Percentiles rank a stretch among this genome's conserved stretches.
Evolutionary conservation across 169 alveolate species (phyloP).

Genomic region (Theileria orientalis): DNA sequence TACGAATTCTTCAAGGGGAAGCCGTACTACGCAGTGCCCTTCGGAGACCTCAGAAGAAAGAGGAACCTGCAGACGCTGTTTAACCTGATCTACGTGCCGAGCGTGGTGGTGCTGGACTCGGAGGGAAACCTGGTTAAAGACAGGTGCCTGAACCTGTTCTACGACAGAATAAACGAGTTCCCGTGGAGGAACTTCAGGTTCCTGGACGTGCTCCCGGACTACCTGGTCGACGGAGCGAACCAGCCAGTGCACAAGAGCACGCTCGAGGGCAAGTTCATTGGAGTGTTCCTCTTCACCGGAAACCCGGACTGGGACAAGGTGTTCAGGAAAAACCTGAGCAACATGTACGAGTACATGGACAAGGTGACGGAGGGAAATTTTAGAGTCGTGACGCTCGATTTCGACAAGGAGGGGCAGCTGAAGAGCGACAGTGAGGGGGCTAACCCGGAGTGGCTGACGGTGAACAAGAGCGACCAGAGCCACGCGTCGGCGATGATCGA

Average conservation of each 20-base stretch:
- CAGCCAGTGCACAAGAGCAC: constrained; percentile 37
- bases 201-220: constrained; percentile 54
- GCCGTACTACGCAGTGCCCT: constrained; percentile 67
- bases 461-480: constrained; percentile 36
- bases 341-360: constrained; percentile 30
- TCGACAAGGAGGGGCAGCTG: constrained; percentile 26
- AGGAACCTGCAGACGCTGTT: constrained; percentile 35
- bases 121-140: constrained; percentile 60
- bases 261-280: constrained; percentile 57
- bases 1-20: constrained; percentile 47
- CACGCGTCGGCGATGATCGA: constrained; percentile 33
- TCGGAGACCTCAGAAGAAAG: constrained; percentile 41
- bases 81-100: constrained; percentile 51
- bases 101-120: constrained; percentile 55
- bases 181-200: constrained; percentile 60
- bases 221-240: constrained; percentile 42
- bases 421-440: constrained; percentile 31
- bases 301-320: constrained; percentile 33
- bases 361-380: constrained; percentile 57
- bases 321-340: constrained; percentile 43
- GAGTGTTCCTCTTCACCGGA: constrained; percentile 48
- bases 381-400: constrained; percentile 46
- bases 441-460: constrained; percentile 46
- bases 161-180: constrained; percentile 48
- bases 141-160: constrained; percentile 51